These are phyloP conservation scores for Metschnikowia shivogae DNA, from an alignment of 805 yeast species.

Conservation along the genomic window DNA sequence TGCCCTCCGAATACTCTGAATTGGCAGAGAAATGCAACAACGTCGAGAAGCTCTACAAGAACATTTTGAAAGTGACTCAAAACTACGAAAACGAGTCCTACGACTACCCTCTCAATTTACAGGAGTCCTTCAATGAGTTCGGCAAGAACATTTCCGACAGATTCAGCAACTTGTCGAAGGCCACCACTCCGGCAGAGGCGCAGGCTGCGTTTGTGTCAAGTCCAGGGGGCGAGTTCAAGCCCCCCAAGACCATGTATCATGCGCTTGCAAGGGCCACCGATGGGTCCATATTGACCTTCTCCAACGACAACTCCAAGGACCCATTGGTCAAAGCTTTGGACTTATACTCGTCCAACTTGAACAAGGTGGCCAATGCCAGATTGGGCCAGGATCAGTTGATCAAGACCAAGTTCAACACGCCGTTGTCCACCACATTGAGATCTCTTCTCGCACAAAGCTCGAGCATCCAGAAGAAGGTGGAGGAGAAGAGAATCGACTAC, in stretches of 20 bases:
- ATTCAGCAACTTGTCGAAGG: slow-evolving; percentile 64
- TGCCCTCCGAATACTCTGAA: slow-evolving; percentile 73
- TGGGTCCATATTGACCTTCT: slow-evolving; percentile 40
- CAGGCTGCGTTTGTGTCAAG: slow-evolving; percentile 60
- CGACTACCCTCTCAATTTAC: slow-evolving; percentile 75
- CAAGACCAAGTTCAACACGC: slow-evolving; percentile 62
- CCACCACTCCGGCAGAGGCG: slow-evolving; percentile 76
- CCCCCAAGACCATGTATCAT: slow-evolving; percentile 79
- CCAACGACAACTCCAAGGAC: slow-evolving; percentile 38
- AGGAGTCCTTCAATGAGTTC: slow-evolving; percentile 71
- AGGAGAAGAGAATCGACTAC: slow-evolving; percentile 70
- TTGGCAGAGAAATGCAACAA: slow-evolving; percentile 38
- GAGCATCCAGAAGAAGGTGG: slow-evolving; percentile 68
- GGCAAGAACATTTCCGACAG: slow-evolving; percentile 62
- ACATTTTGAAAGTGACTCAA: slow-evolving; percentile 40
- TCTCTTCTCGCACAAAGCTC: slow-evolving; percentile 59
- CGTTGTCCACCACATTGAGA: slow-evolving; percentile 58
- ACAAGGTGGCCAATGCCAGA: slow-evolving; percentile 76
- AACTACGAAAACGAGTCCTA: slow-evolving; percentile 73
- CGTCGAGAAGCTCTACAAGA: slow-evolving; percentile 39
- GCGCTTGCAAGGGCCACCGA: slow-evolving; percentile 77
- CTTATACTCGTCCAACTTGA: slow-evolving; percentile 64
- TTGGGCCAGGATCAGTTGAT: slow-evolving; percentile 77
- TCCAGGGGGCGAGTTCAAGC: slow-evolving; percentile 40
- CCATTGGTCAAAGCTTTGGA: slow-evolving; percentile 61